Evolutionary conservation across 2,329 filamentous ascomycete genomes (phyloP).

Genomic region (Claviceps digitariae): DNA sequence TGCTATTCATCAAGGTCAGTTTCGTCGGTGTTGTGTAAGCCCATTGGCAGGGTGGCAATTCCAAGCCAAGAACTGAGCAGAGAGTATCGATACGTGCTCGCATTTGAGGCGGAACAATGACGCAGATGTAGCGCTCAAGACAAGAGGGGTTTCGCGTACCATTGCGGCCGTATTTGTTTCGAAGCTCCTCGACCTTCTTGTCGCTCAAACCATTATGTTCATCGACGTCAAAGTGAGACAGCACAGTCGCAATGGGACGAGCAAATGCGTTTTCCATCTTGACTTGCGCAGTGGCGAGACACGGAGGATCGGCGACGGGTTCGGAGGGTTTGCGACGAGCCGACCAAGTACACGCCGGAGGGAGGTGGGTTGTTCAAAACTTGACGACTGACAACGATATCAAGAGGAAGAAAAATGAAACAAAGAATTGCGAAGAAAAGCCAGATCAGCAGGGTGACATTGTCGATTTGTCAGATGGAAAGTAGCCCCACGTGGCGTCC

Average conservation of each 20-base stretch:
- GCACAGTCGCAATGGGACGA: conserved; percentile 42
- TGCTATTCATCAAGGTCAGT: conserved; percentile 22
- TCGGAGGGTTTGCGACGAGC: conserved; percentile 1
- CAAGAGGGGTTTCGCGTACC: conserved; percentile 30
- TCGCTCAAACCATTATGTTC: conserved; percentile 41
- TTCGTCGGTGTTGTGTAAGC: conserved; percentile 4
- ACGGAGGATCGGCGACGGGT: conserved; percentile 1
- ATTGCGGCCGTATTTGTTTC: conserved; percentile 51
- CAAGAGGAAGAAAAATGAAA: not conserved
- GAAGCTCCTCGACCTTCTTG: conserved; percentile 40
- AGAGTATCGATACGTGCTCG: not conserved
- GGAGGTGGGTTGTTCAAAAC: not conserved
- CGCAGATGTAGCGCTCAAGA: not conserved
- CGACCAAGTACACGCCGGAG: conserved; percentile 1
- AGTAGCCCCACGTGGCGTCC: conserved; percentile 19
- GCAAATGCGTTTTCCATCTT: conserved; percentile 52
- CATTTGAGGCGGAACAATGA: not conserved
- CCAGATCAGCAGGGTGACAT: conserved; percentile 12
- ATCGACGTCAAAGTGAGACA: conserved; percentile 44
- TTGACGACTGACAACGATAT: not conserved
- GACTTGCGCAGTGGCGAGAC: conserved; percentile 6
- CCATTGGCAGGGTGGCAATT: not conserved
- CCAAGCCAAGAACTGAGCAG: too few relatives aligned
- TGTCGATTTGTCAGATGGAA: conserved; percentile 16
- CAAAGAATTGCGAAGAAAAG: not conserved